Evolutionary conservation across 495 filamentous ascomycete species (phyloP).

Genomic region (Parmelia sp.): DNA sequence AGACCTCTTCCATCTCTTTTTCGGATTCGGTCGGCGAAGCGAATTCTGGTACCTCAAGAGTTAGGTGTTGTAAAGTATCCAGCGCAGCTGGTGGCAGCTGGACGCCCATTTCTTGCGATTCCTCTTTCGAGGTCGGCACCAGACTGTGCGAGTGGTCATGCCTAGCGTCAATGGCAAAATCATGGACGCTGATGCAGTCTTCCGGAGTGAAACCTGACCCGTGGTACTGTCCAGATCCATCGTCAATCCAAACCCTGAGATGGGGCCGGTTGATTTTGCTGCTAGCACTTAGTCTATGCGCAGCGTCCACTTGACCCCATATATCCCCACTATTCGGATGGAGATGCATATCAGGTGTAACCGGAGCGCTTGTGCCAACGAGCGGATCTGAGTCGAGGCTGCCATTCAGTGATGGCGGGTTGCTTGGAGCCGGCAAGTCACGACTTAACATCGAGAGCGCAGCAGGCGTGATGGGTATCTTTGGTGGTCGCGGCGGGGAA

Average conservation of each 20-base stretch:
- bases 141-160: constrained; percentile 25
- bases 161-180: constrained; percentile 19
- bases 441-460: constrained; percentile 60
- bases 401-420: constrained; percentile 82
- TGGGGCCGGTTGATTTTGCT: constrained; percentile 14
- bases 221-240: constrained; percentile 10
- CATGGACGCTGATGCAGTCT: constrained; percentile 18
- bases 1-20: constrained; percentile 43
- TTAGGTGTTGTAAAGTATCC: constrained; percentile 69
- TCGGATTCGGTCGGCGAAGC: constrained; percentile 35
- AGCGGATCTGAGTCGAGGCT: constrained; percentile 81
- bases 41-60: constrained; percentile 42
- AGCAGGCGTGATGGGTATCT: constrained; percentile 71
- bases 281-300: background rate
- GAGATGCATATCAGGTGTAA: constrained; percentile 66
- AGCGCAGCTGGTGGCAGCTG: constrained; percentile 72
- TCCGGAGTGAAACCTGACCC: constrained; percentile 17
- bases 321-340: constrained; percentile 45
- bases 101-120: constrained; percentile 56
- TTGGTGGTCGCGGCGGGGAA: constrained; percentile 65
- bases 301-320: constrained; percentile 29
- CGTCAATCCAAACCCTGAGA: constrained; percentile 15
- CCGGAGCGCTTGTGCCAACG: constrained; percentile 67
- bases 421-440: constrained; percentile 64
- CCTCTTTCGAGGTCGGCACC: constrained; percentile 25